Evolutionary conservation across 2,329 filamentous ascomycete species (phyloP).

Genomic region (Raffaelea arxii): DNA sequence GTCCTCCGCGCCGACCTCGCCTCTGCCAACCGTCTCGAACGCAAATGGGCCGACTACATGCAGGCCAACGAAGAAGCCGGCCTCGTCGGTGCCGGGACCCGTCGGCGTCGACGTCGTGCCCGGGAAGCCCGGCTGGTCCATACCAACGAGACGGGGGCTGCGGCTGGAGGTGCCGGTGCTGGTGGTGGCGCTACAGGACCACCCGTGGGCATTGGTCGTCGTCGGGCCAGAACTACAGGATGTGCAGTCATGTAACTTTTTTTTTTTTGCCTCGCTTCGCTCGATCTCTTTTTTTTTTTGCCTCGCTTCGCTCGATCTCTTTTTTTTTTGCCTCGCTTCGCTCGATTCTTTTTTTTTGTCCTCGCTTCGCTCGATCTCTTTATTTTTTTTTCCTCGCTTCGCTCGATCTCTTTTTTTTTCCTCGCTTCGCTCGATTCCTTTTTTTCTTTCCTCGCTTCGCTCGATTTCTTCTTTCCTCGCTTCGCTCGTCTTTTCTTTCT

Average conservation of each 20-base stretch:
- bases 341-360: no score
- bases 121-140: slow-evolving; percentile 74
- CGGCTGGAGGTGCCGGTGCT: slow-evolving; percentile 29
- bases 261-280: not conserved
- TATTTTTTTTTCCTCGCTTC: not conserved
- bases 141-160: slow-evolving; percentile 69
- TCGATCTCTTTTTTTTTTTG: not conserved
- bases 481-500: no score
- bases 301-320: no score
- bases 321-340: not conserved
- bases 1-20: slow-evolving; percentile 68
- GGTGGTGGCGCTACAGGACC: slow-evolving; percentile 36
- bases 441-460: no score
- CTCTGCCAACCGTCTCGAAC: slow-evolving; percentile 69
- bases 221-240: slow-evolving; percentile 13
- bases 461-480: no score
- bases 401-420: no score
- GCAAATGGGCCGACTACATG: slow-evolving; percentile 93
- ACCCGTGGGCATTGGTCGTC: slow-evolving; percentile 23
- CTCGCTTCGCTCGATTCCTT: no score
- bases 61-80: slow-evolving; percentile 80
- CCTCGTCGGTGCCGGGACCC: slow-evolving; percentile 51
- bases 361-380: not conserved
- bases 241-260: slow-evolving; percentile 16
- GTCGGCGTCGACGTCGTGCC: slow-evolving; percentile 65